These are phyloP conservation scores for Monosporascus sp. DNA, from an alignment of 2,329 filamentous ascomycete genomes.

Conservation along the genomic window DNA sequence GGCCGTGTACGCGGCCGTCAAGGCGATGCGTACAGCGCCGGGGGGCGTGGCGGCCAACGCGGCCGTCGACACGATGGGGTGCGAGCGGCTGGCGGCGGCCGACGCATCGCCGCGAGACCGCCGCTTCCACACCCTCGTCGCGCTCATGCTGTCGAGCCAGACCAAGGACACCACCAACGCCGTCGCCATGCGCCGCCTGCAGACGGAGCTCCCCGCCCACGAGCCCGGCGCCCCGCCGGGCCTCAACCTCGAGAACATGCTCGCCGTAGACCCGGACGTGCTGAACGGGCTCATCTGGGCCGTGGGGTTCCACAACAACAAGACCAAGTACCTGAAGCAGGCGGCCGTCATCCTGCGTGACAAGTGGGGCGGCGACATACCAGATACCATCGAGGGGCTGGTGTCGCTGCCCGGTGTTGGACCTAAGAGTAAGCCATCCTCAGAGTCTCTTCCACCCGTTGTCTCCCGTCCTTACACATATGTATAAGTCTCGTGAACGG, in stretches of 20 bases:
- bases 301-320: slow-evolving; percentile 93
- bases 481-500: too few relatives aligned
- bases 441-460: too few relatives aligned
- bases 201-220: slow-evolving; percentile 62
- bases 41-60: slow-evolving; percentile 60
- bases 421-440: slow-evolving; percentile 56
- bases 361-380: slow-evolving; percentile 69
- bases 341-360: slow-evolving; percentile 69
- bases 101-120: slow-evolving; percentile 48
- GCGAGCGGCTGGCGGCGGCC: slow-evolving; percentile 64
- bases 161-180: slow-evolving; percentile 91
- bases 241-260: slow-evolving; percentile 71
- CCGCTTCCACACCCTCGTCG: slow-evolving; percentile 79
- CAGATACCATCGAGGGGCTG: slow-evolving; percentile 68
- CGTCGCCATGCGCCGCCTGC: slow-evolving; percentile 72
- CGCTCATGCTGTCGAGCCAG: slow-evolving; percentile 87
- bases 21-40: slow-evolving; percentile 60
- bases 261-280: slow-evolving; percentile 60
- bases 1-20: slow-evolving; percentile 69
- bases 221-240: slow-evolving; percentile 38
- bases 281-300: slow-evolving; percentile 72
- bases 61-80: slow-evolving; percentile 97
- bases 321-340: slow-evolving; percentile 77
- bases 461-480: too few relatives aligned
- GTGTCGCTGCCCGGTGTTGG: slow-evolving; percentile 79